phyloP scores from a whole-genome alignment of 257 asterid genomes.

The Solanum gandarillasii region DNA sequence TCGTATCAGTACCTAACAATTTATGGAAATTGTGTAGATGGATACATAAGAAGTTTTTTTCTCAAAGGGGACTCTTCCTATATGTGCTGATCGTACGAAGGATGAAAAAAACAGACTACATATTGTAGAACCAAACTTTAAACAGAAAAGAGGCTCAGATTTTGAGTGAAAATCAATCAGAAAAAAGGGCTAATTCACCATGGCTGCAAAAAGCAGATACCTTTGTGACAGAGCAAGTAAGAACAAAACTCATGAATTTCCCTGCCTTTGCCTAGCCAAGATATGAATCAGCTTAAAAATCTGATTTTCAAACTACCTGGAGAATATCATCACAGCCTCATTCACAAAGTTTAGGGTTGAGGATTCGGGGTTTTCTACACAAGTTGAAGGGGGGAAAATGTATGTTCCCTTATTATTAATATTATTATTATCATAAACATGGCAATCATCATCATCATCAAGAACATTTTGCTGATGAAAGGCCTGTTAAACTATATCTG shows the following conservation, averaged over 20 bases:
- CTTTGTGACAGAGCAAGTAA: neutral
- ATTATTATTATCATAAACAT: neutral
- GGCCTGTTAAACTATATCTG: neutral
- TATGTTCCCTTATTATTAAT: neutral
- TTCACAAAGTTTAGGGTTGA: neutral
- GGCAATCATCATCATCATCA: neutral
- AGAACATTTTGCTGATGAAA: neutral
- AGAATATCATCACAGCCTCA: neutral
- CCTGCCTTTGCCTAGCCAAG: slow-evolving; percentile 14
- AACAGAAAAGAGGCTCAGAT: neutral
- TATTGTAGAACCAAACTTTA: neutral
- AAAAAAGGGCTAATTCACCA: neutral
- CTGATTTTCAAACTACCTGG: neutral
- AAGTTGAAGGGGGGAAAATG: neutral
- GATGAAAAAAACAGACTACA: neutral
- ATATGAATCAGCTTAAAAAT: neutral
- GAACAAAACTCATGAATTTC: neutral
- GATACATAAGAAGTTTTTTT: neutral
- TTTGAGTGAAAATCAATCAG: neutral
- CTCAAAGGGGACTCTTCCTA: neutral
- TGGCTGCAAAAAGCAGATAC: neutral
- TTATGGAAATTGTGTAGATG: neutral
- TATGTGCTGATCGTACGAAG: neutral
- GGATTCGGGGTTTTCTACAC: neutral
- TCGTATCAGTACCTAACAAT: neutral